Base-by-base conservation (phyloP, 2,329 filamentous ascomycete genomes). In the Tolypocladium endophyticum region DNA sequence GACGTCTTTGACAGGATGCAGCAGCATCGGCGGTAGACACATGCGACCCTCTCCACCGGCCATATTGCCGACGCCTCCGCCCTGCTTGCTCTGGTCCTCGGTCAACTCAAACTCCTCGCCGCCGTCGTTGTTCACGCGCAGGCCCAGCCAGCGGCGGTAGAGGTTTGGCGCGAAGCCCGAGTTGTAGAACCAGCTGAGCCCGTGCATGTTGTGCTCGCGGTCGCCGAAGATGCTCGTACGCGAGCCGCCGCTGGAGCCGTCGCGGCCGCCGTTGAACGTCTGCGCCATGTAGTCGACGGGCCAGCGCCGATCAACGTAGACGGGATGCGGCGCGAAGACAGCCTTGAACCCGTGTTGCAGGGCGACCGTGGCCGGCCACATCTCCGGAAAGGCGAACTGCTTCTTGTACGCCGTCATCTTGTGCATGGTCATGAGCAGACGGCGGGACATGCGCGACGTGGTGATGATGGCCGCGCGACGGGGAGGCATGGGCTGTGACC, bases 271-370 rank as follows among this genome's bases (percentile, higher is more conserved):
- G 72, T 97, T 97, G 75, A 93, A 89, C 1, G 90, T 85, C 41
- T 82, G 81, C 41, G 91, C 87, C 62, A 94, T 82, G 69, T 92
- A 92, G 58, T 85, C 82, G 2, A 83, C 81, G 0, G 92, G 92
- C 93, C 93, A 97, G 67, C 85, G 82, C 59, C 92, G 87, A 73
- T 96, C 92, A 20, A 93, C 84, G 71, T 88, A 97, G 59, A 96
- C 82, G 1, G 92, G 90, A 68, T 97, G 93, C 1, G 93, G 93
- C 2, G 87, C 91, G 65, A 88, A 96, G 18, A 97, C 92, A 43
- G 90, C 92, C 77, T 97, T 97, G 76, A 90, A 87, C 14, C 93
- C 93, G 71, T 97, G 92, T 61, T 97, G 92, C 12, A 97, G 81
- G 1, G 92, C 90, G 1, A 90, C 86, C 0, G 89, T 94, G 1